Percentiles rank a stretch among this genome's conserved stretches.
phyloP scores from a whole-genome alignment of 2,329 filamentous ascomycete genomes.

The Blumeria hordei region DNA sequence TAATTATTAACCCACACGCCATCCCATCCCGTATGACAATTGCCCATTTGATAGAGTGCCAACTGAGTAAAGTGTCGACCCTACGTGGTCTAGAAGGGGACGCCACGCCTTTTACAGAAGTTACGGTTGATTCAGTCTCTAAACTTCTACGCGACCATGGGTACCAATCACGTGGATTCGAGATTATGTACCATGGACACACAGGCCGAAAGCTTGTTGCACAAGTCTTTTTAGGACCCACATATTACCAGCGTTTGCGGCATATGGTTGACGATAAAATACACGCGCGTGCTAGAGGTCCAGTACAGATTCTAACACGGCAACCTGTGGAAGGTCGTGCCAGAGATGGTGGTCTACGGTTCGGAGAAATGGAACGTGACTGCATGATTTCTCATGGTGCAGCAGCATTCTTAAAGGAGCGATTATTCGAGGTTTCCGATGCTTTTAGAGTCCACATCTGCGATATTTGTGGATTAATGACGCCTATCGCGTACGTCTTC shows the following conservation, averaged over 20 bases:
- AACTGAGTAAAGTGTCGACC: conserved; percentile 85
- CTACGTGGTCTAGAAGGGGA: conserved; percentile 90
- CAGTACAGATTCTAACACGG: conserved; percentile 87
- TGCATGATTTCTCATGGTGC: conserved; percentile 99
- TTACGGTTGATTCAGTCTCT: conserved; percentile 86
- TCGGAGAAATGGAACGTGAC: conserved; percentile 99
- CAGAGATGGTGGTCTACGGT: conserved; percentile 87
- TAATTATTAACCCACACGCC: conserved; percentile 98
- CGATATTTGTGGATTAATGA: conserved; percentile 97
- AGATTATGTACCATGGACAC: conserved; percentile 97
- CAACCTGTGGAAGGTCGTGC: conserved; percentile 98
- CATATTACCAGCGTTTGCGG: conserved; percentile 92
- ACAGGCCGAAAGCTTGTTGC: conserved; percentile 82
- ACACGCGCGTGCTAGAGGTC: conserved; percentile 89
- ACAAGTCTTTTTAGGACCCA: conserved; percentile 91
- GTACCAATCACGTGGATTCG: conserved; percentile 91
- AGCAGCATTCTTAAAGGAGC: conserved; percentile 88
- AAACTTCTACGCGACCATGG: conserved; percentile 66
- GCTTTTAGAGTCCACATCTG: conserved; percentile 96
- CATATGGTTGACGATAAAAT: conserved; percentile 99
- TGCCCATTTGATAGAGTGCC: conserved; percentile 97
- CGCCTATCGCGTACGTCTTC: conserved; percentile 79
- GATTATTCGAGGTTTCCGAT: conserved; percentile 90
- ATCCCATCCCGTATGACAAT: conserved; percentile 99
- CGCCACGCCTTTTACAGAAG: conserved; percentile 90